Base-by-base conservation (phyloP, 1,284 basidiomycete species). In the Macrocystidia cucumis region DNA sequence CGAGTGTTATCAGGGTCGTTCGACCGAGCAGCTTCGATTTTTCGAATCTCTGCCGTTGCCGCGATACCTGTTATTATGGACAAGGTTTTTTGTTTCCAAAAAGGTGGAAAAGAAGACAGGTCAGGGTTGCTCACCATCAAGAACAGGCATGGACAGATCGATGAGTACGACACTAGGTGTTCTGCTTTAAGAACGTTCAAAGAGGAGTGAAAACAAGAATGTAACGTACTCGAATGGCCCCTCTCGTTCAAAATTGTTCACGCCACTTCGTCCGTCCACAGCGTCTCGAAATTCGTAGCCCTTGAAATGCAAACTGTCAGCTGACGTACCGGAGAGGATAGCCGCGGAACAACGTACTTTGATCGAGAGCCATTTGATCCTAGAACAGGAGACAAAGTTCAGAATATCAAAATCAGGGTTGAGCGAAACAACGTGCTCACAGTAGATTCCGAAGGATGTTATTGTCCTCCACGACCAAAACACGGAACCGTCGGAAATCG, bases 111-210 rank as follows among this genome's bases (percentile, higher is more conserved):
- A 16, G 12, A 19, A 29, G 17, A 24, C 22, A 1, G 34, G 30
- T n/a, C 49, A n/a, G n/a, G n/a, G n/a, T n/a, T n/a, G n/a, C 62
- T 42, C 47, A 72, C 86, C 92, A 54, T 96, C 91, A 42, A 96
- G 74, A 14, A 91, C 60, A 0, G 91, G 92, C 92, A 97, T 97
- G 0, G 88, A 91, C 33, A 97, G 64, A 57, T 97, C 92, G 49
- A 96, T 67, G 16, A 95, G 69, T 26, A 92, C 78, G 25, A 92
- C 76, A 43, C 88, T 91, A 44, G 6, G 40, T 37, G 29, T 20
- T 41, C 38, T 40, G 20, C 23, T 22, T 45, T 18, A 42, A 42
- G 35, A 33, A 35, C 42, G 34, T 29, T 39, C 21, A 27, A 14
- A 37, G 34, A 18, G 29, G 30, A 28, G 27, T 24, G n/a, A 27